phyloP scores from a whole-genome alignment of 2,329 filamentous ascomycete genomes.

The Ceratocystis alfenasii region DNA sequence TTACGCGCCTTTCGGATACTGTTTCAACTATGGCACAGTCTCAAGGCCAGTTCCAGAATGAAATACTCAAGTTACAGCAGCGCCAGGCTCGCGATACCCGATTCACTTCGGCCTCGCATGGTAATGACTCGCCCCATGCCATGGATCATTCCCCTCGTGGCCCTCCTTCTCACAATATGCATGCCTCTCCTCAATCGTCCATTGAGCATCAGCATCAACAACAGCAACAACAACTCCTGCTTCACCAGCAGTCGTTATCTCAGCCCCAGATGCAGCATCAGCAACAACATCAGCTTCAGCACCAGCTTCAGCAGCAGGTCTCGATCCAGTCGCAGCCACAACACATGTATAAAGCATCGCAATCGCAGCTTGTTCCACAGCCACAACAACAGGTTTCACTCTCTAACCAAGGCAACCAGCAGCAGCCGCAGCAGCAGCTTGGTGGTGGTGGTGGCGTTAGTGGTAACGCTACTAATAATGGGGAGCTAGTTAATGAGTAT shows the following conservation, averaged over 20 bases:
- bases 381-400: conserved; percentile 24
- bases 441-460: neutral
- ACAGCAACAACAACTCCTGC: conserved; percentile 26
- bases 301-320: conserved; percentile 38
- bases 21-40: conserved; percentile 57
- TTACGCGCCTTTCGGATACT: conserved; percentile 54
- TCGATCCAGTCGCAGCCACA: conserved; percentile 21
- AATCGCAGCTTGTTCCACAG: conserved; percentile 24
- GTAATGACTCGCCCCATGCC: conserved; percentile 21
- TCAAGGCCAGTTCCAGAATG: conserved; percentile 57
- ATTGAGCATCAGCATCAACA: conserved; percentile 28
- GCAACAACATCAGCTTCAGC: conserved; percentile 29
- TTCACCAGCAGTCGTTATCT: conserved; percentile 38
- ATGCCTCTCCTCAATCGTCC: conserved; percentile 19
- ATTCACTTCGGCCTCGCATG: conserved; percentile 20
- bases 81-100: conserved; percentile 21
- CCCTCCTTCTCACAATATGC: conserved; percentile 24
- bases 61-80: conserved; percentile 45
- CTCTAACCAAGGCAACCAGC: conserved; percentile 25
- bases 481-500: conserved; percentile 1
- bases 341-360: conserved; percentile 23
- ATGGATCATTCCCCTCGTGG: conserved; percentile 22
- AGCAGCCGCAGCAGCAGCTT: neutral
- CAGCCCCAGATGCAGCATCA: conserved; percentile 51
- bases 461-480: neutral